Percentiles rank a stretch among this genome's conserved stretches.
Evolutionary conservation across 257 asterid species (phyloP).

Genomic region (Fraxinus cuspidata): DNA sequence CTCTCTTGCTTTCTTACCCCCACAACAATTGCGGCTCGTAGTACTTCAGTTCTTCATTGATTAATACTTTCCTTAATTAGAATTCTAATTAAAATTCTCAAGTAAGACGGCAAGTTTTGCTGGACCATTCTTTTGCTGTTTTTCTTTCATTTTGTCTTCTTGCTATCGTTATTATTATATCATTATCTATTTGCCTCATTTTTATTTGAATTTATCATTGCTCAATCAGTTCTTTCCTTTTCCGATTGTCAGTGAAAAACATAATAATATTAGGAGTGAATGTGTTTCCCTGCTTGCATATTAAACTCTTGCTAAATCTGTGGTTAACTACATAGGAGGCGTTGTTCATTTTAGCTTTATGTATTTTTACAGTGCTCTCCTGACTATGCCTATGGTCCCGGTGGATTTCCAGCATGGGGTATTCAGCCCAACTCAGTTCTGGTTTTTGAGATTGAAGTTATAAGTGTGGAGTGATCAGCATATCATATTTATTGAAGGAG

Average conservation of each 20-base stretch:
- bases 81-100: not conserved
- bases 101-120: not conserved
- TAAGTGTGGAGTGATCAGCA: constrained; percentile 44
- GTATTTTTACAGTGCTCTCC: constrained; percentile 82
- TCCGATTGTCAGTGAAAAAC: not conserved
- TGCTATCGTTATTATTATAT: no score
- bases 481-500: not conserved
- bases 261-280: not conserved
- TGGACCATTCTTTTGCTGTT: not conserved
- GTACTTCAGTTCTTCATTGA: not conserved
- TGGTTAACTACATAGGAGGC: not conserved
- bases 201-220: not conserved
- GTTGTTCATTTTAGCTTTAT: constrained; percentile 15
- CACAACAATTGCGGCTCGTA: not conserved
- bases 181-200: not conserved
- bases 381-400: constrained; percentile 82
- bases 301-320: not conserved
- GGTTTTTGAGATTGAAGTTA: constrained; percentile 88
- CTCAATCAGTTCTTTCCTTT: not conserved
- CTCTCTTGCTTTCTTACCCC: not conserved
- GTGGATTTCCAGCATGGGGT: constrained; percentile 95
- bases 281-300: not conserved
- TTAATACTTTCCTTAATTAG: not conserved
- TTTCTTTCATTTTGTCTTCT: not conserved
- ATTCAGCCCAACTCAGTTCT: constrained; percentile 82